Evolutionary conservation across 495 filamentous ascomycete species (phyloP).

Genomic region (Neurospora pannonica): DNA sequence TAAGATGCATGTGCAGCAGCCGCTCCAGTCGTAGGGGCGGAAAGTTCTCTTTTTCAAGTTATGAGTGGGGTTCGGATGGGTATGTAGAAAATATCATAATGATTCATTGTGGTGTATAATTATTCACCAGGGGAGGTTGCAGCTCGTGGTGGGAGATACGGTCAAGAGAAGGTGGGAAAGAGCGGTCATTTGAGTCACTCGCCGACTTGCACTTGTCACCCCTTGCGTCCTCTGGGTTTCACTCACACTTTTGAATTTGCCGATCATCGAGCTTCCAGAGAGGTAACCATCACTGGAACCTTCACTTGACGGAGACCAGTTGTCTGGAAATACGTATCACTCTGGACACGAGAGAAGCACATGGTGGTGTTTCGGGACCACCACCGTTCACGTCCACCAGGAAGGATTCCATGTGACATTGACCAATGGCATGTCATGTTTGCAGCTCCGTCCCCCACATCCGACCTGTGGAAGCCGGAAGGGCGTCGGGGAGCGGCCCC

Average conservation of each 20-base stretch:
- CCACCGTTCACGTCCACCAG: background rate
- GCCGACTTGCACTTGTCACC: background rate
- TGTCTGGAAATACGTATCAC: background rate
- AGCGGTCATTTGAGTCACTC: background rate
- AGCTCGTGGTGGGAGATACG: background rate
- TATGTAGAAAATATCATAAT: background rate
- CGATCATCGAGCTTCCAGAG: background rate
- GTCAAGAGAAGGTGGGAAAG: background rate
- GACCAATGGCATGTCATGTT: background rate
- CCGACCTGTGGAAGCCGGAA: background rate
- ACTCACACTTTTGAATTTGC: background rate
- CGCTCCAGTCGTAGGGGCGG: background rate
- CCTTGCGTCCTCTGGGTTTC: background rate
- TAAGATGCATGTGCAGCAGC: background rate
- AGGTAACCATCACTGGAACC: background rate
- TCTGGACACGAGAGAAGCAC: background rate
- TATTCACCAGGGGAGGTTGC: background rate
- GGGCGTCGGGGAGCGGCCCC: background rate
- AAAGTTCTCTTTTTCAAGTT: too few species aligned
- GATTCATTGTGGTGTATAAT: background rate
- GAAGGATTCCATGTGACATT: background rate
- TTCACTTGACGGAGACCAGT: background rate
- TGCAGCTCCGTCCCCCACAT: background rate
- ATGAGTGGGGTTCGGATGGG: background rate
- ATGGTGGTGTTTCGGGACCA: background rate